Evolutionary conservation across 2,329 filamentous ascomycete species (phyloP), one percentile per base, ranked within the genome.

Genomic region (Hansfordia pulvinata): DNA sequence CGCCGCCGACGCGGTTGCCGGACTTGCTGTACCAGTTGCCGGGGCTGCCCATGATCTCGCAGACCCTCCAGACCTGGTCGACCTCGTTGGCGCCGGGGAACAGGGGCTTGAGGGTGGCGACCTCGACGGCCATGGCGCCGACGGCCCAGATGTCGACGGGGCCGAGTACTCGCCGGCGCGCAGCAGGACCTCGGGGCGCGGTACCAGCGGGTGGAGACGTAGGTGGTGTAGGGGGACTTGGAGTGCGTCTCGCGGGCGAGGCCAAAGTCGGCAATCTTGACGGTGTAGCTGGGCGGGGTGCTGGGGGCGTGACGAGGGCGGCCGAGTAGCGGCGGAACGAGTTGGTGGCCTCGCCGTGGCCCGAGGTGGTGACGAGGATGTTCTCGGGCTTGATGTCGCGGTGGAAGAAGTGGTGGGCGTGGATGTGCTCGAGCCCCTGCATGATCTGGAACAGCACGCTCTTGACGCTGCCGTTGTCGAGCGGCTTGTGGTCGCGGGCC

Each of bases 361-460:
- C 72, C 3, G 88, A 92, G 16, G 86, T 92, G 1, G 90, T 93
- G 7, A 98, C 88, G 15, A 98, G 70, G 33, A 98, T 98, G 54
- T 98, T 98, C 54, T 98, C 90, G 19, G 90, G 90, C 54, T 98
- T 98, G 58, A 98, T 96, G 49, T 98, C 90, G 45, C 90, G 84
- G 54, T 98, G 90, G 58, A 98, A 98, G 60, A 98, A 98, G 51
- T 82, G 74, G 57, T 96, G 84, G 19, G 86, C 80, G 56, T 98
- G 90, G 32, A 98, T 96, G 52, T 98, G 90, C 50, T 98, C 86
- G 16, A 98, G 68, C 29, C 90, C 90, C 28, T 84, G 81, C 59
- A 98, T 76, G 43, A 98, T 98, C 59, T 98, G 90, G 56, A 82
- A 94, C 19, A 98, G 65, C 35, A 98, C 93, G 60, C 88, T 96